Percentiles rank a stretch among this genome's conserved stretches.
These are phyloP conservation scores for Aspergillus sp. DNA, from an alignment of 2,329 filamentous ascomycete genomes.

Conservation along the genomic window DNA sequence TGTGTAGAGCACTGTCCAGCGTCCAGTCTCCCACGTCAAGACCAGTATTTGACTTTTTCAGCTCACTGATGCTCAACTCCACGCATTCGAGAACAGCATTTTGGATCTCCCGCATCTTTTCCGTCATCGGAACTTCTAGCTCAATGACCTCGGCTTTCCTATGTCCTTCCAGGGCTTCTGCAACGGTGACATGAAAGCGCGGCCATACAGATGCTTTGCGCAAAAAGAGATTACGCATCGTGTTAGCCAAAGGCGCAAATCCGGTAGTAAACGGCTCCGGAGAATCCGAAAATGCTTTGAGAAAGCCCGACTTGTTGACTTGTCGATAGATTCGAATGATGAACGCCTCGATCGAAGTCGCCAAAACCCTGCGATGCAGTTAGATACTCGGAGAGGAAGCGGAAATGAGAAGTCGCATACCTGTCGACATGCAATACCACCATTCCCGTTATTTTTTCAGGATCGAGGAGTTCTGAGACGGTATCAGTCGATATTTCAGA, in stretches of 20 bases:
- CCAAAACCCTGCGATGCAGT: conserved; percentile 50
- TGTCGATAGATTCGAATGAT: conserved; percentile 89
- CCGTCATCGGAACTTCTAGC: conserved; percentile 90
- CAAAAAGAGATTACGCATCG: conserved; percentile 88
- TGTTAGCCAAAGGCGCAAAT: conserved; percentile 77
- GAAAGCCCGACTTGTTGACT: conserved; percentile 84
- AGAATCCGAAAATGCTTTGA: conserved; percentile 92
- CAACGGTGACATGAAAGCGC: conserved; percentile 83
- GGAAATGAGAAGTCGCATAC: conserved; percentile 18
- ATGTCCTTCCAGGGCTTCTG: conserved; percentile 78
- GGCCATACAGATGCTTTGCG: conserved; percentile 85
- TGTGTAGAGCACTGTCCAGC: conserved; percentile 80
- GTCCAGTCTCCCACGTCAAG: conserved; percentile 97
- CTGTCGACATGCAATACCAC: conserved; percentile 79
- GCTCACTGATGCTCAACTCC: conserved; percentile 83
- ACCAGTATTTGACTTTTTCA: conserved; percentile 82
- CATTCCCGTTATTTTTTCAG: conserved; percentile 77
- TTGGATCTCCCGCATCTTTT: conserved; percentile 86
- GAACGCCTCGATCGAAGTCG: conserved; percentile 87
- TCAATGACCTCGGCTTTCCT: conserved; percentile 95
- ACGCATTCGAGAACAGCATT: conserved; percentile 93
- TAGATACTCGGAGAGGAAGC: conserved; percentile 3
- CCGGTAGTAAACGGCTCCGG: conserved; percentile 84
- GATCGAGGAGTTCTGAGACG: conserved; percentile 53
- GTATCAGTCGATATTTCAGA: conserved; percentile 6